These are phyloP conservation scores for Amanita muscaria DNA, from an alignment of 768 basidiomycete genomes.

Conservation along the genomic window DNA sequence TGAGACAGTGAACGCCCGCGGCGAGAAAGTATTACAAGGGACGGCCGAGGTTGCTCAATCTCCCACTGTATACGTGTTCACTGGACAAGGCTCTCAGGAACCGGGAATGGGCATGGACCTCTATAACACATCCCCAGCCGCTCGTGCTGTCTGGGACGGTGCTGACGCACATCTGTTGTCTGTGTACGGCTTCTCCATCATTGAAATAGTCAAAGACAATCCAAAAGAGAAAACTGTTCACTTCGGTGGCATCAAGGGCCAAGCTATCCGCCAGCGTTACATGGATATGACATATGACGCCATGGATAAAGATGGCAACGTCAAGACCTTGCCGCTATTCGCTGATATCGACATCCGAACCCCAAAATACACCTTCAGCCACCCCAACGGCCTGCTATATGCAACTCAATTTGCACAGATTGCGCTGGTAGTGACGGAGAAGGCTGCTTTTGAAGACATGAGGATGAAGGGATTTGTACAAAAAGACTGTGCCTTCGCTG, in stretches of 20 bases:
- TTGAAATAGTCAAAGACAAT: slow-evolving; percentile 98
- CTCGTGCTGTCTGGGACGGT: slow-evolving; percentile 94
- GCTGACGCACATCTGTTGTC: slow-evolving; percentile 90
- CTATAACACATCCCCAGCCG: slow-evolving; percentile 86
- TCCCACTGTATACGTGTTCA: slow-evolving; percentile 92
- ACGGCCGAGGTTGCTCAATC: slow-evolving; percentile 91
- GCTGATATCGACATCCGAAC: slow-evolving; percentile 92
- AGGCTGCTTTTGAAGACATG: slow-evolving; percentile 98
- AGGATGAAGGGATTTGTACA: slow-evolving; percentile 93
- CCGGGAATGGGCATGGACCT: slow-evolving; percentile 99
- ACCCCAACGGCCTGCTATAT: slow-evolving; percentile 89
- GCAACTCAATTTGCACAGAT: slow-evolving; percentile 99
- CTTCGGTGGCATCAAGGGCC: slow-evolving; percentile 98
- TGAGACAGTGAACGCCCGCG: slow-evolving; percentile 73
- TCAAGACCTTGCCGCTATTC: slow-evolving; percentile 95
- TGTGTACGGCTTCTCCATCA: slow-evolving; percentile 96
- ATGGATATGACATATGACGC: slow-evolving; percentile 99
- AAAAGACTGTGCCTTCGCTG: slow-evolving; percentile 87
- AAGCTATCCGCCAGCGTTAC: slow-evolving; percentile 96
- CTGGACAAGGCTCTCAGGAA: slow-evolving; percentile 97
- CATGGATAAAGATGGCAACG: slow-evolving; percentile 90
- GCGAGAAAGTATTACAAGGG: slow-evolving; percentile 89
- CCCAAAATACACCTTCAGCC: slow-evolving; percentile 96
- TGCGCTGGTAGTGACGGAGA: slow-evolving; percentile 95
- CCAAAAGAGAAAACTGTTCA: slow-evolving; percentile 98